Evolutionary conservation across 129 eudicot species (phyloP), one percentile per base, ranked within the genome.

Genomic region (Glebionis coronaria): DNA sequence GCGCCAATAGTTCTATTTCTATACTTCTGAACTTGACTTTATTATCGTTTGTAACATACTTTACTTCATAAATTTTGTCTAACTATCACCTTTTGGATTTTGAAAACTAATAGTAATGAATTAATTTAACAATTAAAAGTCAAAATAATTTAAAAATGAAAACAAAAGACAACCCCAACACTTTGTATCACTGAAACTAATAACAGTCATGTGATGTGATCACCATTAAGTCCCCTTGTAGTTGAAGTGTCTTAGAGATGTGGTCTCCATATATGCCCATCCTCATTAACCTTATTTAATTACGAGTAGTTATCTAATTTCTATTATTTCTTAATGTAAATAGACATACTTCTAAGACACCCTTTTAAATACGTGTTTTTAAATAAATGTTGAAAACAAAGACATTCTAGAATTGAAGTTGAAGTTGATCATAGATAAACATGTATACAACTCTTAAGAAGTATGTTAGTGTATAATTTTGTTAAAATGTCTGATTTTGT

Each of bases 211-310:
- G 72, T 73, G 78, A 73, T 65, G 78, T 73, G 78, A 73, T 65
- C 58, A 56, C 72, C 78, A 73, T 65, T 65, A 65, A 73, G 78
- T 73, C 45, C 66, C 78, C 78, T 66, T 73, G 56, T 13, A 31
- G 65, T 65, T 66, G 77, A 72, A 73, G 77, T 73, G 71, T 73
- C 68, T 71, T 71, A 25, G 21, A 73, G 72, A 64, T 56, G 72
- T 73, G 75, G 64, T 29, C 66, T 65, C 72, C 78, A 65, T 56
- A 64, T 20, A 64, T 64, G 27, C 63, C 66, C 78, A 63, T 63
- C 59, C 72, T 27, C 23, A 44, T 56, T 63, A 27, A 46, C 47
- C 61, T 49, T 47, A 18, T 71, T 25, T 10, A 46, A 46, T 56
- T 4, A 20, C 7, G 58, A 8, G 14, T 69, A 23, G 25, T 23